Base-by-base conservation (phyloP, 805 yeast genomes). In the Saccharomycopsis fibuligera region DNA sequence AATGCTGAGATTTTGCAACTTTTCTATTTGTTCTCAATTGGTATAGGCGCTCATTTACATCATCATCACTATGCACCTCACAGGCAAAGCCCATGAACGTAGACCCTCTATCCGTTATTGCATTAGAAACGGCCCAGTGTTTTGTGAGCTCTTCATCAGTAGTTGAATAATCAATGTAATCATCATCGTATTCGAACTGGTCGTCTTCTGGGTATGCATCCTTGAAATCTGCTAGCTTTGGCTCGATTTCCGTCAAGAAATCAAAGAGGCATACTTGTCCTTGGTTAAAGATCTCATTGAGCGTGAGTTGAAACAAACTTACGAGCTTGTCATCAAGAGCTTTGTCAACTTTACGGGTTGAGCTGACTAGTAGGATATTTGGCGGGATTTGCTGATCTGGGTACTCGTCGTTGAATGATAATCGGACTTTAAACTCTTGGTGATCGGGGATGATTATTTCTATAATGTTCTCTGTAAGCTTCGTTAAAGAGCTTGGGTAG, bases 251-350 rank as follows among this genome's bases (percentile, higher is more conserved):
- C 0, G 79, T 70, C 35, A 88, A 67, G 52, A 87, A 75, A 54
- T 88, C 96, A 67, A 85, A 91, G 3, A 90, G 62, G 50, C 89
- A 83, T 8, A 89, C 97, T 51, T 73, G 73, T 2, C 86, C 96
- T 10, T 66, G 67, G 4, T 58, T 58, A 58, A 69, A 90, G 0
- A 80, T 71, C 0, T 73, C 69, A 8, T 69, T 75, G 51, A 88
- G 57, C 2, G 78, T 74, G 37, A 72, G 79, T 44, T 67, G 71
- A 41, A 83, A 70, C 24, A 69, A 59, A 8, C 59, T 61, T 50
- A 71, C 72, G 9, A 83, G 59, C 55, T 78, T 78, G 36, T 72
- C 75, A 3, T 69, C 70, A 53, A 74, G 78, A 48, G 60, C 61
- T 1, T 60, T 56, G 4, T 56, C 59, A 54, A 61, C 54, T 50